These are phyloP conservation scores for Salicornia ramosissima DNA, from an alignment of 148 eudicot species.

Conservation along the genomic window DNA sequence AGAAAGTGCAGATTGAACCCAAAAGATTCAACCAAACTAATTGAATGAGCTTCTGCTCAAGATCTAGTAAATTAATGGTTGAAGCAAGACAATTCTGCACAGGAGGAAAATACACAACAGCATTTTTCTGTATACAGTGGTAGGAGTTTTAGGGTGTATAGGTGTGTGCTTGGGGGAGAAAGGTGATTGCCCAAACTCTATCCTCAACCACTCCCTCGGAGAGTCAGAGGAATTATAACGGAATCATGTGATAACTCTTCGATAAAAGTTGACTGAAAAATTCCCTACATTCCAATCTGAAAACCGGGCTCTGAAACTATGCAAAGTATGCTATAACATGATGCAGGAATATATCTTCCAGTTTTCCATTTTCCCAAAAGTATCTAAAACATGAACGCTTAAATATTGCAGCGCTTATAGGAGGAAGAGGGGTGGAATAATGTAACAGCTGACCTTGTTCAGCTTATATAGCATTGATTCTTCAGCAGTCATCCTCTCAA, in stretches of 20 bases:
- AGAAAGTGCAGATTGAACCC: not conserved
- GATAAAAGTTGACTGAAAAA: too few species aligned
- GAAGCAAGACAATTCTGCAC: not conserved
- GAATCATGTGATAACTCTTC: not conserved
- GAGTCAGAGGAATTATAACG: not conserved
- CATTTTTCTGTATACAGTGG: not conserved
- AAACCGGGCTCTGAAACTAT: not conserved
- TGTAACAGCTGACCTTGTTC: slow-evolving; percentile 51
- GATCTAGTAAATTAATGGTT: not conserved
- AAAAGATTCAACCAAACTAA: not conserved
- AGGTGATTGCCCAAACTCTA: too few species aligned
- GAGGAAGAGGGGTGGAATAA: slow-evolving; percentile 9
- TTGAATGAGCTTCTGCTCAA: not conserved
- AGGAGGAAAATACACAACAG: not conserved
- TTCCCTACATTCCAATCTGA: not conserved
- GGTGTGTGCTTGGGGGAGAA: too few species aligned
- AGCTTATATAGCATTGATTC: slow-evolving; percentile 69
- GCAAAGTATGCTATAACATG: not conserved
- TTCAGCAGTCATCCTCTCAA: slow-evolving; percentile 76
- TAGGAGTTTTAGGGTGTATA: too few species aligned
- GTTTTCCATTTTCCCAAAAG: not conserved
- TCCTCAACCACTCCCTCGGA: too few species aligned
- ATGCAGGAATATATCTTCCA: not conserved
- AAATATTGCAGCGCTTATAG: not conserved
- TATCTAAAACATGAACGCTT: not conserved